Conservation (phyloP, 2,329 filamentous ascomycete genomes). For the Zelopaecilomyces penicillatus region DNA sequence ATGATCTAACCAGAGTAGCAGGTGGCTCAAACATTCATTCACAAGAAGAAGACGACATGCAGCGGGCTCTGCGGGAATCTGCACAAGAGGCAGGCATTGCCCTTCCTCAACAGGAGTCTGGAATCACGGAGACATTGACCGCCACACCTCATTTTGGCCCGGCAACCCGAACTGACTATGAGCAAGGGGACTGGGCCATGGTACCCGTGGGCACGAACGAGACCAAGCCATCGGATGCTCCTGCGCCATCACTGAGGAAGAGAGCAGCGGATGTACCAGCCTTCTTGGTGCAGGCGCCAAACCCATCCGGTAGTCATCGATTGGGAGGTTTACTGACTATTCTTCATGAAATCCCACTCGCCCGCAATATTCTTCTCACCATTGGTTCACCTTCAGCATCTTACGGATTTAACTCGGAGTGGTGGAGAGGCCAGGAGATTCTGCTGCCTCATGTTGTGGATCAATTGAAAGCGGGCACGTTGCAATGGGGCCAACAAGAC, state of each 20-base stretch:
- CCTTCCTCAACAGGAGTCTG: constrained; percentile 39
- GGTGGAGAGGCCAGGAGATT: constrained; percentile 54
- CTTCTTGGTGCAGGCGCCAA: constrained; percentile 37
- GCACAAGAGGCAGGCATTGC: constrained; percentile 41
- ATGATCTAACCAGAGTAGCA: constrained; percentile 21
- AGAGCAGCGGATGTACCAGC: constrained; percentile 36
- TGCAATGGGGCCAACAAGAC: constrained; percentile 19
- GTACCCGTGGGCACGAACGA: constrained; percentile 31
- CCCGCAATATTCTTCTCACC: constrained; percentile 46
- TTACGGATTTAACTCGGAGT: constrained; percentile 49
- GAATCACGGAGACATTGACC: constrained; percentile 33
- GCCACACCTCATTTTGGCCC: constrained; percentile 48
- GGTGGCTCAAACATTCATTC: constrained; percentile 27
- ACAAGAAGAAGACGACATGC: constrained; percentile 48
- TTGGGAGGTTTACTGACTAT: constrained; percentile 50
- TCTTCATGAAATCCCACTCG: constrained; percentile 50
- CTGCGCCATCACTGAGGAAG: constrained; percentile 35
- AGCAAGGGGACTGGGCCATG: constrained; percentile 51
- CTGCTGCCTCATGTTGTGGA: constrained; percentile 28
- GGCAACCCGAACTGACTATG: constrained; percentile 47
- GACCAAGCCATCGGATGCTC: constrained; percentile 13
- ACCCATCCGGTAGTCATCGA: constrained; percentile 28
- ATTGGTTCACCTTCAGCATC: constrained; percentile 31
- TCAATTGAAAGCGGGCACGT: constrained; percentile 22
- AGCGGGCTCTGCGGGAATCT: constrained; percentile 49